These are phyloP conservation scores for Daldinia eschscholtzii DNA, from an alignment of 2,329 filamentous ascomycete genomes.

Conservation along the genomic window DNA sequence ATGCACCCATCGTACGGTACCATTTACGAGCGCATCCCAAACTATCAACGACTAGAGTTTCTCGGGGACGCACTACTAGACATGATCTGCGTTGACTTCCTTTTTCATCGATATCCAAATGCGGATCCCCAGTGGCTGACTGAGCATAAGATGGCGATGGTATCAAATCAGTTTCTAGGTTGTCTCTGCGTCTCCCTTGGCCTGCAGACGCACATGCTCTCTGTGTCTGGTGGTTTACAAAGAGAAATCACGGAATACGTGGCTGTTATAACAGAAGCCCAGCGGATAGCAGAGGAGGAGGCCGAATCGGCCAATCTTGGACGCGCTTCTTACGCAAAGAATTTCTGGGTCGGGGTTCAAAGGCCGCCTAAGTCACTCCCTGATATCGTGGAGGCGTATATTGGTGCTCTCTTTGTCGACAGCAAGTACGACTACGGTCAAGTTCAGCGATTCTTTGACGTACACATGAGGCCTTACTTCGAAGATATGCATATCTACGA, in stretches of 20 bases:
- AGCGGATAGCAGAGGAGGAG: conserved; percentile 54
- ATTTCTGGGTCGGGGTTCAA: conserved; percentile 77
- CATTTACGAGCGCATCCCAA: conserved; percentile 81
- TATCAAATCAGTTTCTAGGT: conserved; percentile 93
- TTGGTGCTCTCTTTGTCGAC: conserved; percentile 94
- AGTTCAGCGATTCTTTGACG: conserved; percentile 82
- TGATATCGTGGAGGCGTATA: conserved; percentile 88
- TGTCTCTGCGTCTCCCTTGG: conserved; percentile 82
- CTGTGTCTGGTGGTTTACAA: conserved; percentile 61
- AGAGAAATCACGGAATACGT: conserved; percentile 68
- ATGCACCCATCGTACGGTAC: conserved; percentile 86
- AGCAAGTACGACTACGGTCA: conserved; percentile 80
- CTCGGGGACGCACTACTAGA: conserved; percentile 82
- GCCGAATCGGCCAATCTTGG: conserved; percentile 55
- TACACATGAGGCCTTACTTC: conserved; percentile 82
- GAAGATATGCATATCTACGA: conserved; percentile 89
- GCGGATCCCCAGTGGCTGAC: conserved; percentile 97
- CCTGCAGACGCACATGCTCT: conserved; percentile 79
- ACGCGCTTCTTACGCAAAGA: conserved; percentile 60
- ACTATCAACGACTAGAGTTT: conserved; percentile 93
- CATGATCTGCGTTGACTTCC: conserved; percentile 76
- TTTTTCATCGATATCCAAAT: conserved; percentile 81
- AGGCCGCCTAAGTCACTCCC: conserved; percentile 81
- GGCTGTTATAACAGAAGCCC: conserved; percentile 66
- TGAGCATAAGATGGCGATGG: conserved; percentile 99